phyloP scores from a whole-genome alignment of 345 rosid genomes.

The Populus ilicifolia region DNA sequence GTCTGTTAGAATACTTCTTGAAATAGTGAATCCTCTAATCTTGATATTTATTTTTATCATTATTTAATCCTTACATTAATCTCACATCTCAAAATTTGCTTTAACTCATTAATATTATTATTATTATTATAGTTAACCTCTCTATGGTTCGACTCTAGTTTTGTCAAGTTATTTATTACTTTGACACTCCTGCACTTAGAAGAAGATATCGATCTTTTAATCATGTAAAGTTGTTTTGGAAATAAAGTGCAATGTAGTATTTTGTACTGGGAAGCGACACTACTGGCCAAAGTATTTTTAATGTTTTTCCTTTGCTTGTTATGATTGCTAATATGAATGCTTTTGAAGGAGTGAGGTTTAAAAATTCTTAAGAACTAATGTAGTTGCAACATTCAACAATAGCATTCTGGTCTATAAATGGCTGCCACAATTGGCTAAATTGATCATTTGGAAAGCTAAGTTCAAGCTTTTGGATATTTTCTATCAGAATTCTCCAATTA shows the following conservation, averaged over 20 bases:
- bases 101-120: too few species aligned
- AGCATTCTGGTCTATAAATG: constrained; percentile 48
- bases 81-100: too few species aligned
- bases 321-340: constrained; percentile 56
- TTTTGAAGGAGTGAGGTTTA: constrained; percentile 64
- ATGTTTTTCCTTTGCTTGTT: constrained; percentile 47
- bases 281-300: constrained; percentile 59
- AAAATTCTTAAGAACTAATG: constrained; percentile 49
- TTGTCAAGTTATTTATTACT: too few species aligned
- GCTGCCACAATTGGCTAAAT: constrained; percentile 69
- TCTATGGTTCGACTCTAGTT: too few species aligned
- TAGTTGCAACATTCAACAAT: constrained; percentile 34
- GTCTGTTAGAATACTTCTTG: too few species aligned
- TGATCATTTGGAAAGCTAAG: constrained; percentile 72
- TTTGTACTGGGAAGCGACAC: constrained; percentile 49
- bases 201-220: too few species aligned
- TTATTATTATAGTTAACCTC: too few species aligned
- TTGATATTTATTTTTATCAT: too few species aligned
- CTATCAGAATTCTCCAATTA: constrained; percentile 9
- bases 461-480: constrained; percentile 20
- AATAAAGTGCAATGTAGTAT: constrained; percentile 74
- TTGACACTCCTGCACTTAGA: too few species aligned
- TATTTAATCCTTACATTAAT: too few species aligned
- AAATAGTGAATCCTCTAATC: too few species aligned
- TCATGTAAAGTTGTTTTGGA: constrained; percentile 55